Evolutionary conservation across 352 stramenopile species (phyloP).

Genomic region (Aphanomyces invadans): DNA sequence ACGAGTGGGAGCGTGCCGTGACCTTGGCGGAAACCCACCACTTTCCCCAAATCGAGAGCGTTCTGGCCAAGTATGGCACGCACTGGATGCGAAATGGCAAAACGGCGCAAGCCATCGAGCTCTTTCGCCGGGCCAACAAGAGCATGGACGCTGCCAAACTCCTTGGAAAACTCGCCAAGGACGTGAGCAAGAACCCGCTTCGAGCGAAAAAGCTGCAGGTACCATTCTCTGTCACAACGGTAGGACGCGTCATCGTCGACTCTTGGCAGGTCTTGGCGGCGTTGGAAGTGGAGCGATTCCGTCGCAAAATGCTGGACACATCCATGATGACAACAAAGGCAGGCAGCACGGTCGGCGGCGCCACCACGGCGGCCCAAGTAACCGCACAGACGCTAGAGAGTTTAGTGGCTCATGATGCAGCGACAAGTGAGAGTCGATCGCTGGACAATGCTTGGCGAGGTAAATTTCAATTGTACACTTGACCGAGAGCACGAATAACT

Average conservation of each 20-base stretch:
- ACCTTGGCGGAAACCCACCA: slow-evolving; percentile 86
- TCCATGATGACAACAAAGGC: slow-evolving; percentile 43
- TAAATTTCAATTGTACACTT: too few species aligned
- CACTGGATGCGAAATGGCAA: slow-evolving; percentile 82
- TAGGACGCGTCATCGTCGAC: too few species aligned
- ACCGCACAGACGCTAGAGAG: slow-evolving; percentile 89
- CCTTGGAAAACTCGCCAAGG: slow-evolving; percentile 78
- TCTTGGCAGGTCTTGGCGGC: slow-evolving; percentile 85
- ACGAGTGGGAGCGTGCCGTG: slow-evolving; percentile 89
- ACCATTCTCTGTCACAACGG: too few species aligned
- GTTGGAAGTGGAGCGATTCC: slow-evolving; percentile 89
- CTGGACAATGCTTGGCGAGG: slow-evolving; percentile 91
- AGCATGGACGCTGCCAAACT: slow-evolving; percentile 88
- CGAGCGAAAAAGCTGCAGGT: slow-evolving; percentile 90
- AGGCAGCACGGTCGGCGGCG: slow-evolving; percentile 22
- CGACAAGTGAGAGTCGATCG: slow-evolving; percentile 66
- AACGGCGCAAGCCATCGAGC: slow-evolving; percentile 84
- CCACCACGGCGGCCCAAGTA: slow-evolving; percentile 50
- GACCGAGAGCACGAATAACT: too few species aligned
- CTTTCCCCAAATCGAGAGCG: slow-evolving; percentile 91
- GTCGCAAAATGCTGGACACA: slow-evolving; percentile 84
- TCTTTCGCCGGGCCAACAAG: slow-evolving; percentile 90
- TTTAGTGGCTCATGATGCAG: slow-evolving; percentile 82
- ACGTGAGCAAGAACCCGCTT: slow-evolving; percentile 75
- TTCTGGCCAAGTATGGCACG: slow-evolving; percentile 85